Base-by-base conservation (phyloP, 129 eudicot species). In the Pseudognaphalium luteoalbum region DNA sequence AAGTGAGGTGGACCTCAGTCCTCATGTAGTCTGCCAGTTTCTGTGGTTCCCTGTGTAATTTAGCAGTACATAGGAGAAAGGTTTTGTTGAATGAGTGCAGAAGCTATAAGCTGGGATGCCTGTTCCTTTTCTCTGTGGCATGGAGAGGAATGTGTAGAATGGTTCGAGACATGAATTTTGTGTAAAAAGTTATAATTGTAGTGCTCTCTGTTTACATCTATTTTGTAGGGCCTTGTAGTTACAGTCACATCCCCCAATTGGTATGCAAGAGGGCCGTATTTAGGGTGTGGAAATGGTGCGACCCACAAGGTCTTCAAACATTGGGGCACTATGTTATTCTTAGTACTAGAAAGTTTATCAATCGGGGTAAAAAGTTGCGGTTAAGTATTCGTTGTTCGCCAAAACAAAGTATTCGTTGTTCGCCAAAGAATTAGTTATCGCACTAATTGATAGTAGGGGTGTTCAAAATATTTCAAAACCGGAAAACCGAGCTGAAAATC, bases 21-120 rank as follows among this genome's bases (percentile, higher is more conserved):
- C 54, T 47, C 5, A 33, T 65, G 7, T 17, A 29, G 22, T 65
- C 70, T 58, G 67, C 65, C 47, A 66, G 25, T 51, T 35, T 66
- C 14, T 32, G 20, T 32, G 42, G 25, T 65, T 76, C 54, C 50
- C 66, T 76, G 66, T 78, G 82, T 78, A 78, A 71, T 62, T 70
- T 70, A 73, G 59, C 35, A 72, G 77, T 78, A 78, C 82, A 78
- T 78, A 77, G 70, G 61, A 59, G 21, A 59, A 25, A 74, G 37
- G 47, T 61, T 74, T 74, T 72, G 77, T 73, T 19, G 50, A 32
- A 20, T 20, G n/a, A 34, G 66, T 51, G 66, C 54, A 71, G 33
- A 56, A 56, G 52, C 76, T 72, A 56, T 56, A 68, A 68, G 51
- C 33, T 56, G 76, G 65, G 50, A 52, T 56, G 66, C 5, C n/a